These are phyloP conservation scores for Populus simonii DNA, from an alignment of 345 rosid genomes.

Conservation along the genomic window DNA sequence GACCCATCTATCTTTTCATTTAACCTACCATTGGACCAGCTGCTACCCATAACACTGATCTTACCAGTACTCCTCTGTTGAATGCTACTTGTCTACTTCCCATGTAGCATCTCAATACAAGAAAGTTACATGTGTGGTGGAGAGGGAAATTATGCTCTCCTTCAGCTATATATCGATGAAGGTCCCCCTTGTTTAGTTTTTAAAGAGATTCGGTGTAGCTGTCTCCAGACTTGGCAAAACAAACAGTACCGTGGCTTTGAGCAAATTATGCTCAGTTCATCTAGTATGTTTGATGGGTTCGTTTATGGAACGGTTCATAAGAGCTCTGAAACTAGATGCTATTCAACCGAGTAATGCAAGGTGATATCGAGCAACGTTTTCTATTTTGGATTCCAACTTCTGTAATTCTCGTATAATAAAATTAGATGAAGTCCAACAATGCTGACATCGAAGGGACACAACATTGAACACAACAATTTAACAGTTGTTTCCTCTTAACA, in stretches of 20 bases:
- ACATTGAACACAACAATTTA: background rate
- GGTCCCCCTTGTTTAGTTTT: conserved; percentile 2
- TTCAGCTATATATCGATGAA: background rate
- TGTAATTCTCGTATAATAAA: background rate
- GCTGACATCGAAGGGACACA: background rate
- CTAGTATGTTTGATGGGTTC: conserved; percentile 12
- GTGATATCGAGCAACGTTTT: no score
- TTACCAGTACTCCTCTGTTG: conserved; percentile 25
- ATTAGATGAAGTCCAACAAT: background rate
- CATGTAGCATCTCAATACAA: background rate
- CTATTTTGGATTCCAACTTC: background rate
- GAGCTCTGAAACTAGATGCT: background rate
- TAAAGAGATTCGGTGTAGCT: conserved; percentile 8
- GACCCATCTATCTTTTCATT: conserved; percentile 8
- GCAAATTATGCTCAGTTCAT: conserved; percentile 18
- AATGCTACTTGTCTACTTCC: conserved; percentile 22
- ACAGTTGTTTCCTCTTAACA: no score
- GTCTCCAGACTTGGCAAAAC: background rate
- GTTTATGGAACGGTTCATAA: background rate
- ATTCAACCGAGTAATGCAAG: background rate
- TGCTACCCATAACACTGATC: conserved; percentile 20
- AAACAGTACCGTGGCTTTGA: background rate
- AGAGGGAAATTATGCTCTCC: background rate
- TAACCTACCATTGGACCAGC: conserved; percentile 24
- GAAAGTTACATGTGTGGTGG: background rate